Percentiles rank a stretch among this genome's conserved stretches.
phyloP scores from a whole-genome alignment of 257 asterid species.

The Solanum chiquidenum region DNA sequence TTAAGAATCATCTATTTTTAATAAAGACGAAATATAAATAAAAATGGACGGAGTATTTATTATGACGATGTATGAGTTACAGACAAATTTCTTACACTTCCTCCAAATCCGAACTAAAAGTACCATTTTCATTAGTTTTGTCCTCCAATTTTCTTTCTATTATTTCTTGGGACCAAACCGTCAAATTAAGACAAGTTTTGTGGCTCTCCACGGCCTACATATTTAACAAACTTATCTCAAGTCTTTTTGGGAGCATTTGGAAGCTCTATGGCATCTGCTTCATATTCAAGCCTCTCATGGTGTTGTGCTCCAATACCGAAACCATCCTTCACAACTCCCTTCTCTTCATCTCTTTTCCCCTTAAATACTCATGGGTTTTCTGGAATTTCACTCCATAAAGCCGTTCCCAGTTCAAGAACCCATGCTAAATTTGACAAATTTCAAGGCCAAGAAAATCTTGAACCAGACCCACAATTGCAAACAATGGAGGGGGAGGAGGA shows the following conservation, averaged over 20 bases:
- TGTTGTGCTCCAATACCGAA: conserved; percentile 26
- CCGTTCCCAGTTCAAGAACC: conserved; percentile 16
- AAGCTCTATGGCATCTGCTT: conserved; percentile 46
- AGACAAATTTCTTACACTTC: no score
- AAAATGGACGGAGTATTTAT: no score
- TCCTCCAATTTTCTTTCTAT: background rate
- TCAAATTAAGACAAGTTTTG: background rate
- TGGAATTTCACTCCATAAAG: conserved; percentile 16
- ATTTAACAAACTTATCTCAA: background rate
- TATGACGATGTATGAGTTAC: no score
- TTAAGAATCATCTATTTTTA: no score
- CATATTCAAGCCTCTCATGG: conserved; percentile 21
- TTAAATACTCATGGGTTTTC: background rate
- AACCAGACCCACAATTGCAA: conserved; percentile 6
- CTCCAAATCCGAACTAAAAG: background rate
- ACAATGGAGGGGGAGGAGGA: conserved; percentile 10
- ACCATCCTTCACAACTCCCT: conserved; percentile 17
- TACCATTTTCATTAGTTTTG: background rate
- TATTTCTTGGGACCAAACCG: background rate
- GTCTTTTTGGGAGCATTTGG: background rate
- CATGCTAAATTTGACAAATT: conserved; percentile 76
- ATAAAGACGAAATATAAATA: no score
- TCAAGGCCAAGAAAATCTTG: conserved; percentile 37
- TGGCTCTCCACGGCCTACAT: background rate
- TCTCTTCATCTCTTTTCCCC: conserved; percentile 10